These are phyloP conservation scores for Cordyceps cateniannulata DNA, from an alignment of 2,329 filamentous ascomycete species.

Conservation along the genomic window DNA sequence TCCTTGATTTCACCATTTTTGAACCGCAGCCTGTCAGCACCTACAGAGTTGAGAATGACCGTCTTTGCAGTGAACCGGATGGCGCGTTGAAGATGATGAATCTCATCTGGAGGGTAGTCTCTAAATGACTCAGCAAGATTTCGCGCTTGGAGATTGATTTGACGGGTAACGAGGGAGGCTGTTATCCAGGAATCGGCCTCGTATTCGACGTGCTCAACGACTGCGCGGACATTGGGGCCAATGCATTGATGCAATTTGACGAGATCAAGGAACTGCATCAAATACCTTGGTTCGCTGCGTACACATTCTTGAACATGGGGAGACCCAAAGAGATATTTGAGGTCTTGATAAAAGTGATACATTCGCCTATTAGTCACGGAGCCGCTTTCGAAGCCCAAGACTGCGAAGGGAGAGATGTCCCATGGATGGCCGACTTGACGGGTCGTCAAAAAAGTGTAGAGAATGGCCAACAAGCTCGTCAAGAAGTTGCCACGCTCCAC, in stretches of 20 bases:
- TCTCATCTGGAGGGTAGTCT: conserved; percentile 57
- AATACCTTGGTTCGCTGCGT: conserved; percentile 75
- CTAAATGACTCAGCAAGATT: conserved; percentile 85
- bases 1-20: conserved; percentile 82
- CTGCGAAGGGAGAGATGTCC: conserved; percentile 78
- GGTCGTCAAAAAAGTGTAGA: conserved; percentile 95
- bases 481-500: conserved; percentile 94
- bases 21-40: conserved; percentile 81
- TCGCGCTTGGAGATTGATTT: conserved; percentile 88
- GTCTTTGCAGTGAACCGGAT: conserved; percentile 72
- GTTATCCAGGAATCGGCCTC: conserved; percentile 98
- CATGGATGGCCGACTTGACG: conserved; percentile 91
- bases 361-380: conserved; percentile 92
- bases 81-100: conserved; percentile 59
- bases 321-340: conserved; percentile 85
- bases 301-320: conserved; percentile 82
- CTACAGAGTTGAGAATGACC: conserved; percentile 83
- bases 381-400: conserved; percentile 86
- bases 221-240: conserved; percentile 82
- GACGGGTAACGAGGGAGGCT: conserved; percentile 85
- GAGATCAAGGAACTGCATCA: conserved; percentile 90
- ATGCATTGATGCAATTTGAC: conserved; percentile 97
- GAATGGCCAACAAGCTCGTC: conserved; percentile 88
- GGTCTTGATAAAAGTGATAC: conserved; percentile 95
- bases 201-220: conserved; percentile 95